Base-by-base conservation (phyloP, 495 filamentous ascomycete species). In the Penicillium maclennaniae region DNA sequence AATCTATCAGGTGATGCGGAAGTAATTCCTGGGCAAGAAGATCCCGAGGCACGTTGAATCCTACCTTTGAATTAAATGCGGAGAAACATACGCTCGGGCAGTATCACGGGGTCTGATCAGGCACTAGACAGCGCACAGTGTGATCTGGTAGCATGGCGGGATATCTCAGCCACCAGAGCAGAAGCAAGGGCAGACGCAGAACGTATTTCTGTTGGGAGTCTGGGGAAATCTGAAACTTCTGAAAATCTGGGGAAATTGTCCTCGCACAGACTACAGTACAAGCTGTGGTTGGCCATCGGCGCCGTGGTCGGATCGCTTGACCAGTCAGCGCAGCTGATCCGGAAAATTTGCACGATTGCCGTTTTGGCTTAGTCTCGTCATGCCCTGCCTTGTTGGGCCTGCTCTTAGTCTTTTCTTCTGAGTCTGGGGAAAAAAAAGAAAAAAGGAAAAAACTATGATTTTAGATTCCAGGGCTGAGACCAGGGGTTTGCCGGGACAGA, bases 181-280 rank as follows among this genome's bases (percentile, higher is more conserved):
- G 20, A 50, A 21, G n/a, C 42, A 21, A 40, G 23, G 17, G 21
- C 23, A 23, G 17, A 53, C 34, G n/a, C 45, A 26, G 14, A 41
- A 31, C n/a, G 31, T 42, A n/a, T 41, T 41, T n/a, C 47, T 21
- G 41, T 10, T 19, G 8, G 8, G 27, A 61, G 58, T 64, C 61
- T 43, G 61, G 61, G 61, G 61, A 63, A 63, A 20, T 2, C 28
- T 26, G 49, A 59, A 61, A 65, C 55, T 60, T 2, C 28, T 26
- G 49, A 59, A 61, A 65, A 58, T 60, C 59, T 55, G 63, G 63
- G 63, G 61, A 58, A 65, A 42, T n/a, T n/a, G 23, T 23, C 34
- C 8, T 10, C 31, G 31, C 31, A 14, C 31, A 21, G 54, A 42
- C 43, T 19, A 6, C 23, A 38, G 37, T 19, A 6, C 23, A 38